A percentile compares a stretch with the other conserved stretches of the same genome.
Conservation (phyloP, 108 stramenopile genomes). For the Schizochytrium sp. region DNA sequence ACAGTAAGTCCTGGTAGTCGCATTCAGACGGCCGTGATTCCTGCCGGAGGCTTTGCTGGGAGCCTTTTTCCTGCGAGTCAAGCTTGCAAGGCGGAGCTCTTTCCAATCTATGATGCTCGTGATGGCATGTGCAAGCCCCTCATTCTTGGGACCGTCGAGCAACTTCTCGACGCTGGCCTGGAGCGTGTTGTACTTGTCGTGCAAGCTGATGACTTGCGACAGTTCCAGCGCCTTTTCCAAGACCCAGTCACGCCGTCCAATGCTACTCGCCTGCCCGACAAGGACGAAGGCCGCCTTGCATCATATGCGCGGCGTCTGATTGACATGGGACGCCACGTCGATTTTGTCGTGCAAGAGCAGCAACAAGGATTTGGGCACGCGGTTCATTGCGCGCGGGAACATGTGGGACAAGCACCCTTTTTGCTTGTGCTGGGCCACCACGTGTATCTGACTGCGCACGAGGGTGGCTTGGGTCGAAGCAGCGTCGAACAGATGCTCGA, state of each 20-base stretch:
- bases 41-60: constrained; percentile 16
- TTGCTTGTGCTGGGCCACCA: constrained; percentile 21
- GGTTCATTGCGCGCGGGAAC: not conserved
- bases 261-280: not conserved
- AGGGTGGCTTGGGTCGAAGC: not conserved
- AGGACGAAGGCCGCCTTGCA: not conserved
- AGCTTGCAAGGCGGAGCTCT: constrained; percentile 9
- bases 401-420: not conserved
- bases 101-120: not conserved
- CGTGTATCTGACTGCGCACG: not conserved
- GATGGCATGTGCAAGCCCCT: constrained; percentile 15
- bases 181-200: not conserved
- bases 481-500: not conserved
- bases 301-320: not conserved
- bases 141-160: not conserved
- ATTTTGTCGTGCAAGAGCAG: not conserved
- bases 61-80: constrained; percentile 14
- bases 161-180: not conserved
- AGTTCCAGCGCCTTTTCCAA: not conserved
- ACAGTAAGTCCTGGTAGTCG: not conserved
- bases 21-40: constrained; percentile 11
- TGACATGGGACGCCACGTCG: constrained; percentile 17
- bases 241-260: not conserved
- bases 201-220: not conserved
- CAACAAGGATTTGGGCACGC: constrained; percentile 28